Conservation (phyloP, 768 basidiomycete species). For the Gautieria morchelliformis region DNA sequence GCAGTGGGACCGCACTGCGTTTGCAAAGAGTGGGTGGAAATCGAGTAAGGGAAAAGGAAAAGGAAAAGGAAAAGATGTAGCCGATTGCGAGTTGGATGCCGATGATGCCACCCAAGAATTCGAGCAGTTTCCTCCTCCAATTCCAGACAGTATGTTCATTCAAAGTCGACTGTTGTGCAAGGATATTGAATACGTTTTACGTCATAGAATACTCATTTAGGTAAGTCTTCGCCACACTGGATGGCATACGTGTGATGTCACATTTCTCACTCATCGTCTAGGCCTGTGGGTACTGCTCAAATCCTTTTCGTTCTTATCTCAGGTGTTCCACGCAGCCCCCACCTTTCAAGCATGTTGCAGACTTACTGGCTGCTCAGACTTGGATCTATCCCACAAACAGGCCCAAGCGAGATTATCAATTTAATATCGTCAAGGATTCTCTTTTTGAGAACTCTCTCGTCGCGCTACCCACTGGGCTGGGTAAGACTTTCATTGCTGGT, state of each 20-base stretch:
- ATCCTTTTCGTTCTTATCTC: background rate
- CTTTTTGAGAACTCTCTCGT: conserved; percentile 92
- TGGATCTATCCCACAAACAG: conserved; percentile 91
- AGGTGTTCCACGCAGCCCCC: conserved; percentile 37
- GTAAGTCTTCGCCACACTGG: conserved; percentile 32
- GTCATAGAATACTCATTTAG: conserved; percentile 31
- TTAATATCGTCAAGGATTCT: conserved; percentile 77
- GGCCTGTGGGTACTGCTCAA: background rate
- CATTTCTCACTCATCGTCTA: conserved; percentile 1
- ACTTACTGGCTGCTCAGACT: conserved; percentile 68
- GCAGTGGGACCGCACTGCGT: conserved; percentile 85
- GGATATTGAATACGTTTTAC: background rate
- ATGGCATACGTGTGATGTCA: conserved; percentile 6
- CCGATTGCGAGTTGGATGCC: conserved; percentile 34
- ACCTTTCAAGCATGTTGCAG: conserved; percentile 68
- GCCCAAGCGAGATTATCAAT: conserved; percentile 88
- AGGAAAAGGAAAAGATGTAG: conserved; percentile 30
- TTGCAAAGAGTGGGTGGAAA: conserved; percentile 70
- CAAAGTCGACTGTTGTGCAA: background rate
- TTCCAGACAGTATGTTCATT: background rate
- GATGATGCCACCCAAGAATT: conserved; percentile 57
- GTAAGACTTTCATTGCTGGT: conserved; percentile 97
- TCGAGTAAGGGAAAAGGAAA: conserved; percentile 45
- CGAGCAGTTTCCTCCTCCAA: conserved; percentile 80
- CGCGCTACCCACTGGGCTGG: conserved; percentile 89